Evolutionary conservation across 2,329 filamentous ascomycete species (phyloP).

Genomic region (Aspergillus sp.): DNA sequence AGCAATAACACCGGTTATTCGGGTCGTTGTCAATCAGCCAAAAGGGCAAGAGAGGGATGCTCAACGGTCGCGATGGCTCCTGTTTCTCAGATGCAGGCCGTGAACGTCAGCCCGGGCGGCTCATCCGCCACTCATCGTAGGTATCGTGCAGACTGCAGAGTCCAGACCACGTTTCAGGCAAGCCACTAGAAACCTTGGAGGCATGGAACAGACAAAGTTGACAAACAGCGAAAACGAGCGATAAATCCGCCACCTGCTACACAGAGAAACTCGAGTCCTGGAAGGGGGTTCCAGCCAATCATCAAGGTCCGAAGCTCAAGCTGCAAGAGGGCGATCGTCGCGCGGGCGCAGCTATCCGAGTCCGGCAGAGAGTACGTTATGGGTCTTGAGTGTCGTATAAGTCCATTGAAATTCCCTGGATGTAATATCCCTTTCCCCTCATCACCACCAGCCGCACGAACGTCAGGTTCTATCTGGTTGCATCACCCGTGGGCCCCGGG

Average conservation of each 20-base stretch:
- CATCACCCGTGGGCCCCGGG: too few relatives aligned
- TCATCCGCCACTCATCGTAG: neutral
- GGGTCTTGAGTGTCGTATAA: neutral
- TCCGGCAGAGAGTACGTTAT: neutral
- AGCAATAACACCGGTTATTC: too few relatives aligned
- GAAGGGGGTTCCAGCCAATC: too few relatives aligned
- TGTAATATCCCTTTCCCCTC: neutral
- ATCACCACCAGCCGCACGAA: too few relatives aligned
- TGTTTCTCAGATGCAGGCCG: too few relatives aligned
- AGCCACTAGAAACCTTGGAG: neutral
- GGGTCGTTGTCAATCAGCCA: neutral
- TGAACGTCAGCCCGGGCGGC: too few relatives aligned
- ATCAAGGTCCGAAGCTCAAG: too few relatives aligned
- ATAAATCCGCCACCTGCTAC: neutral
- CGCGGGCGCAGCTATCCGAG: neutral
- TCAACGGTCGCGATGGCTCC: too few relatives aligned
- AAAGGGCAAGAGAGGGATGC: neutral
- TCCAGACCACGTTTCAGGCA: neutral
- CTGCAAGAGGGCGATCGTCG: neutral
- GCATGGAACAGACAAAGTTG: neutral
- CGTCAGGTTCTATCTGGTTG: too few relatives aligned
- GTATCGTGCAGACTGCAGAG: neutral
- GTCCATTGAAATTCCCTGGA: neutral
- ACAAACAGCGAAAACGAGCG: neutral
- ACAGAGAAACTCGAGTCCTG: too few relatives aligned